Base-by-base conservation (phyloP, 345 rosid genomes). In the Eucalyptus globulus region DNA sequence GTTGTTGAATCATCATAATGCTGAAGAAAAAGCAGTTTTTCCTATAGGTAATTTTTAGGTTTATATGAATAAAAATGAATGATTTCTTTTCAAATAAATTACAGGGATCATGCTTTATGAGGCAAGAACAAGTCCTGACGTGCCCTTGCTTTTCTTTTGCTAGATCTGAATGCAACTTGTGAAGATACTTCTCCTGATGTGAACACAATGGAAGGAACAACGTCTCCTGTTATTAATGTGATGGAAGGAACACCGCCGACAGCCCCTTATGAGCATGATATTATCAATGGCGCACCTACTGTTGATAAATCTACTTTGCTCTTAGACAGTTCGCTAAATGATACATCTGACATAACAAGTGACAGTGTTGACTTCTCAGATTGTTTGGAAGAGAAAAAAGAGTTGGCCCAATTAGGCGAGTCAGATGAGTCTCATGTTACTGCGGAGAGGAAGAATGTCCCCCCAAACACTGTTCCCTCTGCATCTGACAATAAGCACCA, bases 41-140 rank as follows among this genome's bases (percentile, higher is more conserved):
- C 86, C 91, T 47, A 72, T 29, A 90, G 94, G 96, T 96, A 94
- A 83, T 91, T 62, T 29, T 58, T 40, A 76, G 81, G 85, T 76
- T 76, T 76, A 76, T 76, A 3, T 76, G 43, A 76, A 76, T 37
- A 21, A 37, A 40, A 76, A 19, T 76, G 6, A 21, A 37, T 22
- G 21, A 4, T 76, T 19, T 21, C 6, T 72, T 76, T 76, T 21
- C 9, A 6, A 40, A 11, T 76, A 40, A 76, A 76, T 21, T 76
- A 29, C 7, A 3, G 85, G 24, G 85, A 76, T 76, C 47, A 21
- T 76, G 27, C 88, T 87, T 83, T 88, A 56, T 40, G 88, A 90
- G 47, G 87, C 90, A 72, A 90, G 83, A 83, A 86, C 85, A 76
- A 76, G 65, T 80, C 56, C 91, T n/a, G 27, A 49, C 22, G 85